Evolutionary conservation across 108 stramenopile genomes (phyloP).

Genomic region (Skeletonema tropicum): DNA sequence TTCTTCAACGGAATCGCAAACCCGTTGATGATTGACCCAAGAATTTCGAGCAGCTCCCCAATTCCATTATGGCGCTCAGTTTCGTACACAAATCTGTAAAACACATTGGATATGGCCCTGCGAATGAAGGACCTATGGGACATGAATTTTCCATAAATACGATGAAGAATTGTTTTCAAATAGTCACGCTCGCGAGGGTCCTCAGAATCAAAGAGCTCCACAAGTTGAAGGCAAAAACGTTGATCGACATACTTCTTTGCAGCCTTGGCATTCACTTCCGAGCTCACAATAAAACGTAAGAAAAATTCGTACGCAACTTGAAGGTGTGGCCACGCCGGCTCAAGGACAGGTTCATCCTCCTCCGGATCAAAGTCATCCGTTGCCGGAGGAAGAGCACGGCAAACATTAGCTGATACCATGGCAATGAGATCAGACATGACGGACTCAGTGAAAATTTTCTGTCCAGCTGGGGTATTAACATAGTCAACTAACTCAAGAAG

Average conservation of each 20-base stretch:
- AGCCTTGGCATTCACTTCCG: constrained; percentile 97
- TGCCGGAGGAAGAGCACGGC: constrained; percentile 95
- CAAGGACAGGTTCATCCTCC: constrained; percentile 98
- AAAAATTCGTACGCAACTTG: constrained; percentile 99
- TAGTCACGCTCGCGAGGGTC: constrained; percentile 99
- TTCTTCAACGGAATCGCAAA: constrained; percentile 97
- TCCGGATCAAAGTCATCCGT: constrained; percentile 99
- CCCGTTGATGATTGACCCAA: constrained; percentile 98
- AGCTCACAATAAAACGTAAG: constrained; percentile 94
- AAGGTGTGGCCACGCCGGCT: constrained; percentile 98
- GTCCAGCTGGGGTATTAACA: constrained; percentile 96
- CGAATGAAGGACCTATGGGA: constrained; percentile 97
- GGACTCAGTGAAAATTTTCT: constrained; percentile 97
- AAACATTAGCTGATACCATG: constrained; percentile 95
- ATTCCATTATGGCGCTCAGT: constrained; percentile 98
- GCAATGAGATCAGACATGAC: constrained; percentile 91
- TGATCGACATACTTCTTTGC: constrained; percentile 98
- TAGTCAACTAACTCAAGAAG: constrained; percentile 98
- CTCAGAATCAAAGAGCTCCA: constrained; percentile 98
- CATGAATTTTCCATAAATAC: constrained; percentile 99
- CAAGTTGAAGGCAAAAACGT: constrained; percentile 94
- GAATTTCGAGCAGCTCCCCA: constrained; percentile 97
- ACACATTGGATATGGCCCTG: constrained; percentile 95
- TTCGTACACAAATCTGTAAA: constrained; percentile 97
- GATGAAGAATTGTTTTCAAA: constrained; percentile 98